Evolutionary conservation across 202 grass and related monocot genomes (phyloP).

Genomic region (Musa balbisiana): DNA sequence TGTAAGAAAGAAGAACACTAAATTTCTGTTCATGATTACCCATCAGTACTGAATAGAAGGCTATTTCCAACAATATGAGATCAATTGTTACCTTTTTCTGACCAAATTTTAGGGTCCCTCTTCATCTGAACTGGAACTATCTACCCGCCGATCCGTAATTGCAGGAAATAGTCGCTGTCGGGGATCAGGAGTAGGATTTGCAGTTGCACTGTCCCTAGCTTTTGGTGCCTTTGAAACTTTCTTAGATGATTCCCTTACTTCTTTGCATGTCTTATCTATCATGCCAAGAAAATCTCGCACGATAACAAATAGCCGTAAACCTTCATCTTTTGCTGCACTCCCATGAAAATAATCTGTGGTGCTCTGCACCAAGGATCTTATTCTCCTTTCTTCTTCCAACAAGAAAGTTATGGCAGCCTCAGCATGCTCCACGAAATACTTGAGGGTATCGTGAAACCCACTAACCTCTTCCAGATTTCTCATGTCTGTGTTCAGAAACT

Average conservation of each 20-base stretch:
- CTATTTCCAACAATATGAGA: background rate
- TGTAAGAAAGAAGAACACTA: background rate
- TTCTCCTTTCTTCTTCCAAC: constrained; percentile 46
- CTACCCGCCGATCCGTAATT: constrained; percentile 32
- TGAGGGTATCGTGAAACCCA: constrained; percentile 32
- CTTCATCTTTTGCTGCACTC: constrained; percentile 51
- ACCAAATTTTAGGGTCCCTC: background rate
- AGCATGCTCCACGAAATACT: constrained; percentile 35
- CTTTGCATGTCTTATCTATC: constrained; percentile 69
- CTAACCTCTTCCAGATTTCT: constrained; percentile 20
- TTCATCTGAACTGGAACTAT: constrained; percentile 43
- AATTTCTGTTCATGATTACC: too few relatives aligned
- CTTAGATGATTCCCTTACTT: constrained; percentile 41
- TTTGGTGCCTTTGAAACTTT: constrained; percentile 28
- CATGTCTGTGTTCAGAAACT: constrained; percentile 42
- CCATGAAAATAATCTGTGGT: constrained; percentile 70
- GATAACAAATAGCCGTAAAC: constrained; percentile 43
- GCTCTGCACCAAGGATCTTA: constrained; percentile 48
- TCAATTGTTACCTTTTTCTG: background rate
- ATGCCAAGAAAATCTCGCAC: constrained; percentile 59
- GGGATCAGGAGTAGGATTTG: constrained; percentile 25
- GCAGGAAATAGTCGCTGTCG: constrained; percentile 36
- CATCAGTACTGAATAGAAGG: background rate
- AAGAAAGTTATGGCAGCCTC: constrained; percentile 46
- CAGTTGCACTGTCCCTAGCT: constrained; percentile 9